Base-by-base conservation (phyloP, 2,329 filamentous ascomycete genomes). In the Blumeria graminis region DNA sequence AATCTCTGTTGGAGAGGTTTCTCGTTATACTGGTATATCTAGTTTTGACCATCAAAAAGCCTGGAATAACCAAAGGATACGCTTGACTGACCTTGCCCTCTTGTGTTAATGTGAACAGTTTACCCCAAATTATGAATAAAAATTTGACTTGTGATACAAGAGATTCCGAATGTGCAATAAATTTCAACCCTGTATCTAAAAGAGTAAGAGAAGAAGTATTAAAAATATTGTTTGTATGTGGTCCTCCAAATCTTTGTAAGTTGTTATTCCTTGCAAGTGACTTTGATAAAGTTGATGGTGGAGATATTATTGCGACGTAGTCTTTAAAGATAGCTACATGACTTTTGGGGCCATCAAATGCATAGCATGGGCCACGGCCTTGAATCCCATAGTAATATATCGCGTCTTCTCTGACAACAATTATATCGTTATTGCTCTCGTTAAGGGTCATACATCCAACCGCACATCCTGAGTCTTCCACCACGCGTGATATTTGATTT, bases 361-460 rank as follows among this genome's bases (percentile, higher is more conserved):
- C 88, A 68, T 86, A 89, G 43, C 87, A 90, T 0, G 87, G 83
- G 0, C 88, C 88, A 58, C 89, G 79, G 0, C 90, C 90, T 58
- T 92, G 84, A 0, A 84, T 71, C 0, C 83, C 85, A 69, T 96
- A 98, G 58, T 86, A 89, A 69, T 96, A 96, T 56, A 98, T 84
- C 7, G 90, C 92, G 75, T 98, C 93, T 62, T 95, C 87, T 59
- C 92, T 76, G 0, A 84, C 92, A n/a, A 98, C 83, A 3, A 98
- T 78, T 18, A 98, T 81, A 61, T 95, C 86, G 5, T 84, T 86
- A 0, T 81, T 84, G 59, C 77, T 76, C 59, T 77, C 79, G 67
- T 95, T 87, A 11, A 90, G 75, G 0, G 87, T 85, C 86, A 98
- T 94, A 68, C 93, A 98, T 0, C 88, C 89, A n/a, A 94, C 80